Evolutionary conservation across 345 rosid species (phyloP).

Genomic region (Syzygium aromaticum): DNA sequence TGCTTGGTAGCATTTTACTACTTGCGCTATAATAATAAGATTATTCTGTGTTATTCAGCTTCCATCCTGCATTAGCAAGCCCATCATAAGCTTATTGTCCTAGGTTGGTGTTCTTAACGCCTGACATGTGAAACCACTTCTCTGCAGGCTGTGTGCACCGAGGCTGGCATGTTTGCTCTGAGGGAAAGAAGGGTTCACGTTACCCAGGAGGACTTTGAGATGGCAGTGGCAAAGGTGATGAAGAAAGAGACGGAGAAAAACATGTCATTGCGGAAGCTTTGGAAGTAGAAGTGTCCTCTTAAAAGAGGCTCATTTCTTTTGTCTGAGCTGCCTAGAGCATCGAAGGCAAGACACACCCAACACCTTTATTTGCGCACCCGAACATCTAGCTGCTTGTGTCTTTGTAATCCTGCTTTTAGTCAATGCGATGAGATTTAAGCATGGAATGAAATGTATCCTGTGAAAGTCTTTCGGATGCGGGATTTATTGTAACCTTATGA

Average conservation of each 20-base stretch:
- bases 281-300: conserved; percentile 54
- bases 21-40: neutral
- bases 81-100: neutral
- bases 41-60: neutral
- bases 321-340: neutral
- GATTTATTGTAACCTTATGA: neutral
- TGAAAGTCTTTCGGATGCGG: neutral
- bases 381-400: neutral
- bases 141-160: conserved; percentile 95
- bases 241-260: conserved; percentile 99
- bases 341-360: neutral
- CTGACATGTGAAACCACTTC: neutral
- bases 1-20: neutral
- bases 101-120: neutral
- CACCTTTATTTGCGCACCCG: neutral
- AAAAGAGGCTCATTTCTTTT: neutral
- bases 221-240: conserved; percentile 99
- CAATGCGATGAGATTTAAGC: neutral
- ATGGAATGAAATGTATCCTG: neutral
- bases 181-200: conserved; percentile 98
- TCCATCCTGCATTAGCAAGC: too few relatives aligned
- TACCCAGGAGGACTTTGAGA: conserved; percentile 98
- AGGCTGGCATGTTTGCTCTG: conserved; percentile 98
- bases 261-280: conserved; percentile 94
- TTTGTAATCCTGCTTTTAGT: neutral